Conservation (phyloP, 2,329 filamentous ascomycete species). For the Lachnellula arida region DNA sequence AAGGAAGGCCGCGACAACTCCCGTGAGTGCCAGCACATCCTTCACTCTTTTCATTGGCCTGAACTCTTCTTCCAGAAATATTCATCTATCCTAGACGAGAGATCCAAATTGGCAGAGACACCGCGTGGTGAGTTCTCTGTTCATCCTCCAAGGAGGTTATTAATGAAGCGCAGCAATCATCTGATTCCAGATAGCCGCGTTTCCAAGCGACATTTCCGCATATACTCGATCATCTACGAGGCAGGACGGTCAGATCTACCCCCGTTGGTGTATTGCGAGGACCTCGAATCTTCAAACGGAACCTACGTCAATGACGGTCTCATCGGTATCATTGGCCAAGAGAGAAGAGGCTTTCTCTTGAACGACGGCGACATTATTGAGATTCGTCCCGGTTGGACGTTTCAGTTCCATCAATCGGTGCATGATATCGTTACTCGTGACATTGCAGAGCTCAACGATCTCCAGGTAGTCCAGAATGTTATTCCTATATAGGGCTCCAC, state of each 20-base stretch:
- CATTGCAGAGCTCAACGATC: slow-evolving; percentile 32
- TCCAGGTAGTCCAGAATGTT: slow-evolving; percentile 29
- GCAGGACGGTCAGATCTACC: slow-evolving; percentile 23
- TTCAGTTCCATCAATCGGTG: slow-evolving; percentile 33
- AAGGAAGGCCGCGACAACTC: not conserved
- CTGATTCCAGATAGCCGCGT: slow-evolving; percentile 39
- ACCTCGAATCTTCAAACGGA: slow-evolving; percentile 50
- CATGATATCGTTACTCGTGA: slow-evolving; percentile 9
- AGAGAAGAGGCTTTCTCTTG: slow-evolving; percentile 41
- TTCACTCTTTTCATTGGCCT: not conserved
- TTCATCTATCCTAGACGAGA: slow-evolving; percentile 15
- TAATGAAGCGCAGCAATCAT: slow-evolving; percentile 33
- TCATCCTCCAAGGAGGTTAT: not conserved
- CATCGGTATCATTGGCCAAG: slow-evolving; percentile 39
- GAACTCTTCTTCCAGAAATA: slow-evolving; percentile 8
- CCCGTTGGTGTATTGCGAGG: slow-evolving; percentile 50
- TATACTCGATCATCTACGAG: slow-evolving; percentile 52
- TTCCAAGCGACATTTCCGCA: slow-evolving; percentile 50
- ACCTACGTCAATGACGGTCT: slow-evolving; percentile 46
- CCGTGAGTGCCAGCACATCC: slow-evolving; percentile 3
- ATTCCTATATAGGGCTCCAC: slow-evolving; percentile 3
- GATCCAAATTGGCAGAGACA: slow-evolving; percentile 29
- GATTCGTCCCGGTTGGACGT: slow-evolving; percentile 35
- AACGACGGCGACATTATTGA: slow-evolving; percentile 46
- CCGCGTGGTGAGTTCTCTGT: slow-evolving; percentile 23